Evolutionary conservation across 352 stramenopile genomes (phyloP).

Genomic region (Globisporangium paddicum): DNA sequence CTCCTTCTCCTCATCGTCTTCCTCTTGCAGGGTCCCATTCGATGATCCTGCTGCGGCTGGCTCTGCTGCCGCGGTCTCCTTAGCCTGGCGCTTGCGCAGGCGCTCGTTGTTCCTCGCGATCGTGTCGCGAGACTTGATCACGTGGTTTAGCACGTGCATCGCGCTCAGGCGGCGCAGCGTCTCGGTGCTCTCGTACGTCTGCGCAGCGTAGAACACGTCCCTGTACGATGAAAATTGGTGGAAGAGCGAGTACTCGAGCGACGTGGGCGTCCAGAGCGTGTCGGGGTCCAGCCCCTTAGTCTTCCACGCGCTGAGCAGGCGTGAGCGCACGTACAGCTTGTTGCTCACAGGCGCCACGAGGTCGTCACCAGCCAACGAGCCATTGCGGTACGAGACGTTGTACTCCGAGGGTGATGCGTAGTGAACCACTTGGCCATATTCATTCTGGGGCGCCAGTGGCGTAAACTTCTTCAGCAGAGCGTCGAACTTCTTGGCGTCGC

Average conservation of each 20-base stretch:
- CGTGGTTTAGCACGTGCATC: constrained; percentile 79
- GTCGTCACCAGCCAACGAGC: constrained; percentile 15
- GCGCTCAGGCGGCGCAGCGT: constrained; percentile 50
- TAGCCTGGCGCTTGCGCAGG: constrained; percentile 37
- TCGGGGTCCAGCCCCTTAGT: constrained; percentile 29
- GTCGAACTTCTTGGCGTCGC: constrained; percentile 39
- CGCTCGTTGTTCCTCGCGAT: constrained; percentile 69
- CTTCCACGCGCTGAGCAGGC: constrained; percentile 47
- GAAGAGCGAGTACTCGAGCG: constrained; percentile 48
- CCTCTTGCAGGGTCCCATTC: not conserved
- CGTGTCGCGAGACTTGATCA: constrained; percentile 71
- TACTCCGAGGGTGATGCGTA: constrained; percentile 29
- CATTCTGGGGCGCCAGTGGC: constrained; percentile 17
- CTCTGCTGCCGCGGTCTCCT: not conserved
- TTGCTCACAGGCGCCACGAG: constrained; percentile 18
- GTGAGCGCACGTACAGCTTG: constrained; percentile 40
- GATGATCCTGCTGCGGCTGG: not conserved
- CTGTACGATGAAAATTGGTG: constrained; percentile 48
- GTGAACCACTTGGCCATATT: constrained; percentile 12
- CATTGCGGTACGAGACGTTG: constrained; percentile 36
- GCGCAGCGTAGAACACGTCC: constrained; percentile 68
- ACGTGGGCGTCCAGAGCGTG: constrained; percentile 23
- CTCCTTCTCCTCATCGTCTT: constrained; percentile 48
- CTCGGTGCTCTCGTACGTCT: constrained; percentile 53
- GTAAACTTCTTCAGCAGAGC: constrained; percentile 32